A percentile compares a stretch with the other conserved stretches of the same genome.
phyloP scores from a whole-genome alignment of 2,329 filamentous ascomycete species.

The Colletotrichum sp. region DNA sequence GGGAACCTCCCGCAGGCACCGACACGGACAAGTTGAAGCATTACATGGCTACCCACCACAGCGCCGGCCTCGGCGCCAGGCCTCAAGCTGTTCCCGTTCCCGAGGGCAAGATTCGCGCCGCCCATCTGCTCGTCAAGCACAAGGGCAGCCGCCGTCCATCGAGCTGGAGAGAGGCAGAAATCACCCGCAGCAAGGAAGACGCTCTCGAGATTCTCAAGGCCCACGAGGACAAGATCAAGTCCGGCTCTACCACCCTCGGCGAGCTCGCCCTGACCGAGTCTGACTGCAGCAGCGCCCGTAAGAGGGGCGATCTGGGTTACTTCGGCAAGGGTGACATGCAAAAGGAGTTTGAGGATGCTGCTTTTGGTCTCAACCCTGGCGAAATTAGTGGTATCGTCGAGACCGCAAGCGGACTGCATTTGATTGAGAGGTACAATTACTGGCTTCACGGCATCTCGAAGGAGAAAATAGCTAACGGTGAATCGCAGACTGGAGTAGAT shows the following conservation, averaged over 20 bases:
- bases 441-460: not conserved
- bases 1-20: constrained; percentile 89
- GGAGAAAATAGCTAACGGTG: constrained; percentile 39
- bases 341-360: constrained; percentile 96
- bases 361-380: constrained; percentile 86
- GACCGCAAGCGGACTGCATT: constrained; percentile 90
- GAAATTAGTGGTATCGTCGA: constrained; percentile 88
- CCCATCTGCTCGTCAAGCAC: constrained; percentile 95
- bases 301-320: constrained; percentile 92
- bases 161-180: constrained; percentile 90
- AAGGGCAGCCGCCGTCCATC: constrained; percentile 84
- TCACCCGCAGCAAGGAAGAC: constrained; percentile 88
- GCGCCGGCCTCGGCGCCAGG: constrained; percentile 52
- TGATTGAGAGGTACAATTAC: constrained; percentile 84
- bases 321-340: constrained; percentile 98
- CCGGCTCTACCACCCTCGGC: constrained; percentile 71
- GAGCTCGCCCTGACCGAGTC: constrained; percentile 89
- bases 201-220: constrained; percentile 77
- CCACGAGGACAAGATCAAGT: constrained; percentile 78
- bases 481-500: constrained; percentile 58
- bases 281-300: constrained; percentile 94
- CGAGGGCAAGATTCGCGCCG: constrained; percentile 89
- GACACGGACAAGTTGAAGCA: constrained; percentile 91
- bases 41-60: constrained; percentile 92
- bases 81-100: constrained; percentile 40